Percentiles rank a stretch among this genome's conserved stretches.
phyloP scores from a whole-genome alignment of 768 basidiomycete species.

The Neoboletus subvelutipes region DNA sequence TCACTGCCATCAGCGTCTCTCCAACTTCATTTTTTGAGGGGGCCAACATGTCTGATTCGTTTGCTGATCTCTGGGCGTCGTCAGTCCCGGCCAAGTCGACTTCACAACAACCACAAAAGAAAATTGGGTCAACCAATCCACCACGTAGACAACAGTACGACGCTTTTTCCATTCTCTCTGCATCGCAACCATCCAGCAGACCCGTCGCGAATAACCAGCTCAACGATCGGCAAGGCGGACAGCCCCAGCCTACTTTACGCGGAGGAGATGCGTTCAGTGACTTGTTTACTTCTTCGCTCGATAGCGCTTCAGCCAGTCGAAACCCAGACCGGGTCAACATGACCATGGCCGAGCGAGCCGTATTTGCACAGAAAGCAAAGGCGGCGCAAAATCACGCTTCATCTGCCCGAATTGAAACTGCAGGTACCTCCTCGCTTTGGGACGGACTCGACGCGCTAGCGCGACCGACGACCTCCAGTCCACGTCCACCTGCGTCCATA shows the following conservation, averaged over 20 bases:
- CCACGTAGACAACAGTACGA: no score
- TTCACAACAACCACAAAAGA: constrained; percentile 35
- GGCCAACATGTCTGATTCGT: constrained; percentile 52
- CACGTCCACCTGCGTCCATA: background rate
- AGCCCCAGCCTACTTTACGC: constrained; percentile 21
- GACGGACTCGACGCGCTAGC: constrained; percentile 59
- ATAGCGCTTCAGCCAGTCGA: constrained; percentile 13
- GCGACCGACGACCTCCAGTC: constrained; percentile 16
- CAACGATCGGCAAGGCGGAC: constrained; percentile 9
- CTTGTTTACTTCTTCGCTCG: constrained; percentile 44
- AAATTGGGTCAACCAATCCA: constrained; percentile 13
- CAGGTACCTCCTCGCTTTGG: constrained; percentile 47
- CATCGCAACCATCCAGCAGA: constrained; percentile 33
- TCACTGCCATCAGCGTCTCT: background rate
- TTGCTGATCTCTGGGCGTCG: constrained; percentile 56
- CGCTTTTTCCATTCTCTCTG: constrained; percentile 46
- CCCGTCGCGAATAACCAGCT: constrained; percentile 23
- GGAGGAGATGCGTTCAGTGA: constrained; percentile 71
- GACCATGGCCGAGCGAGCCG: constrained; percentile 76
- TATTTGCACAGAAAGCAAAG: constrained; percentile 51
- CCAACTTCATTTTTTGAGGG: background rate
- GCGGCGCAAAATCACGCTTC: constrained; percentile 23
- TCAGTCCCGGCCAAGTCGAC: constrained; percentile 52
- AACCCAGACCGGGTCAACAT: constrained; percentile 30
- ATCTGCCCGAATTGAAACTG: constrained; percentile 2